A percentile compares a stretch with the other conserved stretches of the same genome.
Conservation (phyloP, 345 rosid species). For the Heritiera littoralis region DNA sequence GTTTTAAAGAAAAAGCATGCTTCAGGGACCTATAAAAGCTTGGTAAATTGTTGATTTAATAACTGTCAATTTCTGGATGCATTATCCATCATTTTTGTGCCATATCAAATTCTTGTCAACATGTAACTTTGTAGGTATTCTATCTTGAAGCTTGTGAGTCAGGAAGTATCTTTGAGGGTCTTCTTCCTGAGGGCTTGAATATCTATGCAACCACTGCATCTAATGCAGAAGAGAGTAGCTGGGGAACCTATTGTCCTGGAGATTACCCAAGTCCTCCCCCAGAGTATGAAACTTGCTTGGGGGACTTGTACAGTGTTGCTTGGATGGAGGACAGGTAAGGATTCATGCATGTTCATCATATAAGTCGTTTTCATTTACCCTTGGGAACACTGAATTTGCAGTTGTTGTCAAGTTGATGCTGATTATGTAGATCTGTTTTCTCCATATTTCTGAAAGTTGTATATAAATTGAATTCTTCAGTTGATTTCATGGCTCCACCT, state of each 20-base stretch:
- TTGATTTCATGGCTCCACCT: not conserved
- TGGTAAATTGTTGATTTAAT: slow-evolving; percentile 47
- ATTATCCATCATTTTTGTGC: not conserved
- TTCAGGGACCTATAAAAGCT: slow-evolving; percentile 72
- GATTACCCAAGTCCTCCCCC: slow-evolving; percentile 88
- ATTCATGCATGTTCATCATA: not conserved
- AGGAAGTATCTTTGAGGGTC: slow-evolving; percentile 97
- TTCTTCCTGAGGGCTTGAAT: slow-evolving; percentile 85
- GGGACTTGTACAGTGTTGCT: slow-evolving; percentile 93
- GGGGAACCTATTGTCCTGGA: slow-evolving; percentile 99
- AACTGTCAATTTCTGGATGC: not conserved
- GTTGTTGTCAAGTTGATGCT: not conserved
- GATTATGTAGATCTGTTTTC: not conserved
- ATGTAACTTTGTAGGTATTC: slow-evolving; percentile 66
- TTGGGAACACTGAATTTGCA: not conserved
- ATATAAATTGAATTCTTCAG: not conserved
- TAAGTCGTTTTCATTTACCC: not conserved
- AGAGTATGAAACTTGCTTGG: slow-evolving; percentile 94
- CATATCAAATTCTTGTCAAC: slow-evolving; percentile 2
- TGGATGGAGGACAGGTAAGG: slow-evolving; percentile 99
- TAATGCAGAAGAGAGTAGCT: slow-evolving; percentile 93
- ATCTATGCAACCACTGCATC: slow-evolving; percentile 95
- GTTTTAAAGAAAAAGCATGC: slow-evolving; percentile 80
- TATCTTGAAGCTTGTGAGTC: slow-evolving; percentile 99
- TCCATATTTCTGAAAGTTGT: not conserved